Conservation (phyloP, 441 rosid species). For the Adansonia madagascariensis region DNA sequence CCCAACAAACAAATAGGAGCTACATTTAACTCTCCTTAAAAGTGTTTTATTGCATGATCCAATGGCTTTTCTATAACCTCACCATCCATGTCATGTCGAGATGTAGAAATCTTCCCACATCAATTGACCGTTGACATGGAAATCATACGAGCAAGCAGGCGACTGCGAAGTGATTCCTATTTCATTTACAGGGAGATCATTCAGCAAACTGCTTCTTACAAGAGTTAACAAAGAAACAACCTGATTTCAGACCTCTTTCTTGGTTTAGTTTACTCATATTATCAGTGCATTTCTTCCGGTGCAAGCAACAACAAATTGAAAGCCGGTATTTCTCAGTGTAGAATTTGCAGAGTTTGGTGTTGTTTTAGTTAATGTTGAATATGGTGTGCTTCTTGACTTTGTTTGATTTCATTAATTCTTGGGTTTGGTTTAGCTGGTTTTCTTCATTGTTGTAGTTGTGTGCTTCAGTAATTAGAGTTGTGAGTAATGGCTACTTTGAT, state of each 20-base stretch:
- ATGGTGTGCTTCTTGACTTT: background rate
- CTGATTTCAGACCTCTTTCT: background rate
- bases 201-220: background rate
- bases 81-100: background rate
- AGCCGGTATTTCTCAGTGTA: background rate
- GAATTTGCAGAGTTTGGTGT: constrained; percentile 15
- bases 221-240: background rate
- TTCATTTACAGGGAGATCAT: no score
- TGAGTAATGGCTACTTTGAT: background rate
- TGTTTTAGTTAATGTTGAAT: background rate
- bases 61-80: constrained; percentile 25
- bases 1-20: constrained; percentile 13
- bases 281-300: no score
- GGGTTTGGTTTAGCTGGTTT: background rate
- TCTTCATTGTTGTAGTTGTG: background rate
- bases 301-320: no score
- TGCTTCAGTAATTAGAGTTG: constrained; percentile 3
- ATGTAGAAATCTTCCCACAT: background rate
- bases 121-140: constrained; percentile 4
- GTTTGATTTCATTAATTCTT: constrained; percentile 13
- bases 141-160: background rate
- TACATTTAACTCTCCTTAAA: background rate
- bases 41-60: background rate
- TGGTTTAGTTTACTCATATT: background rate
- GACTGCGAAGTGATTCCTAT: background rate